Evolutionary conservation across 208 protist genomes (phyloP), one percentile per base, ranked within the genome.

Genomic region (Crithidia bombi): DNA sequence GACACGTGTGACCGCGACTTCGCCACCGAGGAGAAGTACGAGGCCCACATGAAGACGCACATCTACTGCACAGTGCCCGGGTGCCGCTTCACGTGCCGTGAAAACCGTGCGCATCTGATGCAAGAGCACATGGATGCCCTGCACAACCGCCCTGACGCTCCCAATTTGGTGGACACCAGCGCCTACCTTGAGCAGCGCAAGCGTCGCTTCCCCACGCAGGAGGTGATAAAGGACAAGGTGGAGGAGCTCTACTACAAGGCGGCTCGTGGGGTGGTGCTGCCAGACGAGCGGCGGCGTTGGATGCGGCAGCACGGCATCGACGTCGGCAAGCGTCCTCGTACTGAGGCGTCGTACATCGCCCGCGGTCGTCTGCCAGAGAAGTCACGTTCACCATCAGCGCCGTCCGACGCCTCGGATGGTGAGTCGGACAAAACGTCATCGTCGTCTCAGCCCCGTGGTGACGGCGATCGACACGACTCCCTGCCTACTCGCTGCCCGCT

Each of bases 181-280:
- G 49, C 63, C 41, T 97, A 97, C 67, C 66, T 94, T 32, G 73
- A 73, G 10, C 86, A 93, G 70, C 92, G 92, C 33, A 73, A 70
- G 35, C 25, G 57, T 10, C 88, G 88, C 64, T 97, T 92, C 59
- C 92, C 92, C n/a, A 95, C 92, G 15, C 68, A 90, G 44, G 86
- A 94, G 28, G 70, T 73, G 3, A 83, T 95, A 6, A 80, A 88
- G 63, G 47, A 72, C 15, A 94, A 93, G 70, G 86, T 95, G 32
- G 87, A 95, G 81, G 92, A 97, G 73, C 70, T 95, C 5, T 93
- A 91, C 65, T 95, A 94, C 74, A 88, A 90, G 68, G 89, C 86
- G 21, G 78, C 92, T 25, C 81, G 90, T 23, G 92, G 92, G 12
- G 86, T 82, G 11, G 65, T 82, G 49, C 65, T 97, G 14, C 82